A percentile compares a stretch with the other conserved stretches of the same genome.
Conservation (phyloP, 1,284 basidiomycete genomes). For the Vanrija sp. region DNA sequence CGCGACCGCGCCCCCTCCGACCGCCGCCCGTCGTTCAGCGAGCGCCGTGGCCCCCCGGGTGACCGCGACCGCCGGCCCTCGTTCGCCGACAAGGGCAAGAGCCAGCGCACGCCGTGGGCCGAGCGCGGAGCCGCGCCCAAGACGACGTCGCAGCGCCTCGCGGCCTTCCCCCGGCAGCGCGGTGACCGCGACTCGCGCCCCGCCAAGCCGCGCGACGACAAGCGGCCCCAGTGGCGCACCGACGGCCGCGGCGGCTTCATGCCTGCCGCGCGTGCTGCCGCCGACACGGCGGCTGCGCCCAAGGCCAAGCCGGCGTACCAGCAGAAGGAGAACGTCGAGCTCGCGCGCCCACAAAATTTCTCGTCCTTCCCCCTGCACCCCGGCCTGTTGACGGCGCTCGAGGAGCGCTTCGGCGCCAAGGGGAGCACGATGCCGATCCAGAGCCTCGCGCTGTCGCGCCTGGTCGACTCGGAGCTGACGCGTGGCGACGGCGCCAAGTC, state of each 20-base stretch:
- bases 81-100: no score
- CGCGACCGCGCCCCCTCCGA: no score
- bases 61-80: no score
- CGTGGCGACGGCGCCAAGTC: slow-evolving; percentile 16
- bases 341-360: slow-evolving; percentile 23
- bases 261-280: neutral
- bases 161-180: neutral
- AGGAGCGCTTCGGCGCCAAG: slow-evolving; percentile 53
- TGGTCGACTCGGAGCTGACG: slow-evolving; percentile 47
- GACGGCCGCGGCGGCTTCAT: neutral
- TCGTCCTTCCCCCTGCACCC: slow-evolving; percentile 52
- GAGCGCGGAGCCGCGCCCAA: neutral
- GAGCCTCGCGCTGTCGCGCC: slow-evolving; percentile 60
- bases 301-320: neutral
- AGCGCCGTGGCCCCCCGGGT: no score
- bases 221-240: neutral
- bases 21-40: no score
- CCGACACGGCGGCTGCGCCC: neutral
- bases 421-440: slow-evolving; percentile 65
- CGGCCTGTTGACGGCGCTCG: slow-evolving; percentile 58
- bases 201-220: neutral
- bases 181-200: neutral
- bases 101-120: no score
- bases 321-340: slow-evolving; percentile 7
- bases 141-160: slow-evolving; percentile 2